A percentile compares a stretch with the other conserved stretches of the same genome.
Conservation (phyloP, 2,329 filamentous ascomycete genomes). For the Epichloe uncinata region DNA sequence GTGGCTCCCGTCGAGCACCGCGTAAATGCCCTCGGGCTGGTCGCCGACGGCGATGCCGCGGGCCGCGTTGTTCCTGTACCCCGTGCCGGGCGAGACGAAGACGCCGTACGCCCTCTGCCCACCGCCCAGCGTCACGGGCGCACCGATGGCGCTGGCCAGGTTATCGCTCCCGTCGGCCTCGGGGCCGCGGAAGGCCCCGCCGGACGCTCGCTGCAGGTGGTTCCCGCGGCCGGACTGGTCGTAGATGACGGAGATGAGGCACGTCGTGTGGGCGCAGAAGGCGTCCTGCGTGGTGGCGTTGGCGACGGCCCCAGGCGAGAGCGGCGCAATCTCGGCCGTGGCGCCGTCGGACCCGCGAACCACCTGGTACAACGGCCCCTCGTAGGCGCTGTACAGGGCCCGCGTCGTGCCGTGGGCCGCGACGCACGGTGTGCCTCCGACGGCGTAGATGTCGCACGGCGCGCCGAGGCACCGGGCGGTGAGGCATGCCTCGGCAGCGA, state of each 20-base stretch:
- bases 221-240: constrained; percentile 51
- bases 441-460: constrained; percentile 48
- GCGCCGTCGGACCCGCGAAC: constrained; percentile 35
- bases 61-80: constrained; percentile 46
- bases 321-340: constrained; percentile 4
- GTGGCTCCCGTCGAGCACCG: constrained; percentile 45
- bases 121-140: constrained; percentile 47
- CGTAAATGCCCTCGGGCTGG: constrained; percentile 45
- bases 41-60: constrained; percentile 42
- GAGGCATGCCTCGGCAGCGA: neutral
- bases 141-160: constrained; percentile 43
- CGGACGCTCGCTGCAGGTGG: constrained; percentile 46
- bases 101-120: constrained; percentile 51
- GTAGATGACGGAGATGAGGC: constrained; percentile 50
- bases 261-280: constrained; percentile 48
- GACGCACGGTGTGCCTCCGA: constrained; percentile 46
- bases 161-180: constrained; percentile 45
- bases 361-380: constrained; percentile 45
- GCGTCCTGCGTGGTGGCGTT: constrained; percentile 46
- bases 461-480: neutral
- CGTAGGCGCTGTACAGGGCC: constrained; percentile 41
- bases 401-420: constrained; percentile 54
- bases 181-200: constrained; percentile 43
- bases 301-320: constrained; percentile 39
- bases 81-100: constrained; percentile 46